Percentiles rank a stretch among this genome's conserved stretches.
phyloP scores from a whole-genome alignment of 805 yeast species.

The Starmerella etchellsii region DNA sequence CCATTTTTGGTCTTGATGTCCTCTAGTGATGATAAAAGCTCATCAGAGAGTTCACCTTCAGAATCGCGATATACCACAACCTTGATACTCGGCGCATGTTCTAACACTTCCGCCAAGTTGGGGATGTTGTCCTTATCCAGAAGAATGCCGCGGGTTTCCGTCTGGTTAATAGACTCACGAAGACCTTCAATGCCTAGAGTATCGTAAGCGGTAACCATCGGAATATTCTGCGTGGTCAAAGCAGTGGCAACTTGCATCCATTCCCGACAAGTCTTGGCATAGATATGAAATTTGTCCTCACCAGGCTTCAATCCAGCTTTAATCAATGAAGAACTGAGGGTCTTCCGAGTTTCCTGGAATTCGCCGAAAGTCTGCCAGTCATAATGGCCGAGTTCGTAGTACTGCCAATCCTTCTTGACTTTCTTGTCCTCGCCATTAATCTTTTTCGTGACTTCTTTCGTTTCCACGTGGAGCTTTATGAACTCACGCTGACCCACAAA shows the following conservation, averaged over 20 bases:
- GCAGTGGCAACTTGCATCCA: slow-evolving; percentile 88
- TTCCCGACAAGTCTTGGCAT: slow-evolving; percentile 72
- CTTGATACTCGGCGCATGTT: slow-evolving; percentile 43
- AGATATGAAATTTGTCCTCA: slow-evolving; percentile 60
- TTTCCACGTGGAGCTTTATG: slow-evolving; percentile 61
- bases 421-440: slow-evolving; percentile 62
- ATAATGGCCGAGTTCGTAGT: slow-evolving; percentile 66
- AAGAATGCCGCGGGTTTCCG: slow-evolving; percentile 65
- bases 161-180: slow-evolving; percentile 72
- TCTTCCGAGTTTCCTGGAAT: slow-evolving; percentile 36
- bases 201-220: slow-evolving; percentile 82
- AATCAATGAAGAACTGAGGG: slow-evolving; percentile 63
- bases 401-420: slow-evolving; percentile 79
- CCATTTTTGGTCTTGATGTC: slow-evolving; percentile 59
- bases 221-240: slow-evolving; percentile 61
- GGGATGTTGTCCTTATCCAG: slow-evolving; percentile 67
- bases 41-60: slow-evolving; percentile 39
- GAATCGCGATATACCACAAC: slow-evolving; percentile 57
- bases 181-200: slow-evolving; percentile 31
- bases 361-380: slow-evolving; percentile 50
- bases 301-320: slow-evolving; percentile 60
- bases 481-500: slow-evolving; percentile 73
- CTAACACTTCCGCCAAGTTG: slow-evolving; percentile 59
- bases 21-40: slow-evolving; percentile 39
- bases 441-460: slow-evolving; percentile 56